Base-by-base conservation (phyloP, 352 stramenopile genomes). In the Thalassiosira livingstoniorum region DNA sequence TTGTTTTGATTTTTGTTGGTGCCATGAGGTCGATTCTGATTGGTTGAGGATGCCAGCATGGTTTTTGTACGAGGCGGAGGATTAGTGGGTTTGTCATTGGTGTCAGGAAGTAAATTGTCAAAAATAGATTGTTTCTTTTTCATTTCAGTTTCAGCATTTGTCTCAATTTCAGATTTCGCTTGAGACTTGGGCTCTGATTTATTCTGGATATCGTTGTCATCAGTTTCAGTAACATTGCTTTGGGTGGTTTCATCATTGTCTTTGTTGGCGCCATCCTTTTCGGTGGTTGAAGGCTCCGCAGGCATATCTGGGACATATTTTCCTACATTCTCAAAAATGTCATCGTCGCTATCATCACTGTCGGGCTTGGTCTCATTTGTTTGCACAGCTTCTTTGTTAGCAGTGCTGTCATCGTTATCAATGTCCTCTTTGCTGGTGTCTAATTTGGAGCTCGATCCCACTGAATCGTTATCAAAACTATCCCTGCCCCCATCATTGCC, bases 311-410 rank as follows among this genome's bases (percentile, higher is more conserved):
- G 80, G 27, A 86, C 23, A 42, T 91, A 91, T 31, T 78, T 72
- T 45, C 85, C 88, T 18, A 82, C 75, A 78, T 86, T 77, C 2
- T 54, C 83, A 82, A 93, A 93, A 60, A 93, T 93, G 34, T 93
- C 88, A 72, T 92, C 87, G 47, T 93, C 86, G 31, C 83, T 88
- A 31, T 86, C 81, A 15, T 79, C 57, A 23, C 83, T 69, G 37
- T 69, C 53, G 10, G n/a, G n/a, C n/a, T n/a, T n/a, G n/a, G 37
- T 63, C 35, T 31, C 67, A 72, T 11, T 55, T 18, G 5, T 31
- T 54, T 2, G 60, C 53, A 47, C 42, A 15, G 21, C 31, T 64
- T 47, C 32, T 11, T 2, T 39, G 61, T 29, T 57, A 23, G 0
- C 18, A 15, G 15, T 47, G 39, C 15, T 47, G 39, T 15, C 15